These are phyloP conservation scores for Rhynchosporium graminicola DNA, from an alignment of 2,329 filamentous ascomycete genomes.

Conservation along the genomic window DNA sequence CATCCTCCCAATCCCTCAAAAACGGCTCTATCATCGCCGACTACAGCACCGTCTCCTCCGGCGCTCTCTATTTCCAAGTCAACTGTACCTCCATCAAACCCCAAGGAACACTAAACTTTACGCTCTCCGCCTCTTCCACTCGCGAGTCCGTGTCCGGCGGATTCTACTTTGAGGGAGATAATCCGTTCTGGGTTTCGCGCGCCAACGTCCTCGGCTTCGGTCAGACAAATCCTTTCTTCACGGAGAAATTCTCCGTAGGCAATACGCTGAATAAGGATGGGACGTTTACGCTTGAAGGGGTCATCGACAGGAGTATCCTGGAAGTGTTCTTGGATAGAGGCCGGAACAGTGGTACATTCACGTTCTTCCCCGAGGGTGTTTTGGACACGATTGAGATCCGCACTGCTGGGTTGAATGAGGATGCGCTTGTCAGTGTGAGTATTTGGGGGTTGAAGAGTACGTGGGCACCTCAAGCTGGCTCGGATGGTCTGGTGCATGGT, in stretches of 20 bases:
- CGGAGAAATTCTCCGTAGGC: conserved; percentile 50
- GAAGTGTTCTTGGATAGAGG: conserved; percentile 58
- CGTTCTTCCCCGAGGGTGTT: conserved; percentile 50
- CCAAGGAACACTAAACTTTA: conserved; percentile 50
- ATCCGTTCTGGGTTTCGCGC: conserved; percentile 53
- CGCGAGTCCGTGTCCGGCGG: conserved; percentile 53
- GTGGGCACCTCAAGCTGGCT: conserved; percentile 37
- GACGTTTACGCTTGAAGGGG: conserved; percentile 44
- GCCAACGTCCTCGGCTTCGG: conserved; percentile 49
- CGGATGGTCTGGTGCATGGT: conserved; percentile 32
- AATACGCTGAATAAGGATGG: conserved; percentile 31
- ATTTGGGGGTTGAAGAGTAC: conserved; percentile 44
- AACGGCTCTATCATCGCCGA: conserved; percentile 53
- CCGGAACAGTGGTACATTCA: conserved; percentile 50
- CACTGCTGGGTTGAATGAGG: conserved; percentile 35
- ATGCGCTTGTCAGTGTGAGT: conserved; percentile 34
- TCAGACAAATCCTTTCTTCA: conserved; percentile 54
- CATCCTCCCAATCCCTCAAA: conserved; percentile 45
- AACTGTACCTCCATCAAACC: conserved; percentile 46
- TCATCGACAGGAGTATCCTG: conserved; percentile 56
- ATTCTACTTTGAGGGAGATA: conserved; percentile 50
- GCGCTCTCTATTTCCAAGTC: conserved; percentile 55
- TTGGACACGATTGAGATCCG: conserved; percentile 38
- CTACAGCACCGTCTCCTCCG: conserved; percentile 51
- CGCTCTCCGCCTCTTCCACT: conserved; percentile 51